Conservation (phyloP, 2,329 filamentous ascomycete genomes). For the Catunica adiposa region DNA sequence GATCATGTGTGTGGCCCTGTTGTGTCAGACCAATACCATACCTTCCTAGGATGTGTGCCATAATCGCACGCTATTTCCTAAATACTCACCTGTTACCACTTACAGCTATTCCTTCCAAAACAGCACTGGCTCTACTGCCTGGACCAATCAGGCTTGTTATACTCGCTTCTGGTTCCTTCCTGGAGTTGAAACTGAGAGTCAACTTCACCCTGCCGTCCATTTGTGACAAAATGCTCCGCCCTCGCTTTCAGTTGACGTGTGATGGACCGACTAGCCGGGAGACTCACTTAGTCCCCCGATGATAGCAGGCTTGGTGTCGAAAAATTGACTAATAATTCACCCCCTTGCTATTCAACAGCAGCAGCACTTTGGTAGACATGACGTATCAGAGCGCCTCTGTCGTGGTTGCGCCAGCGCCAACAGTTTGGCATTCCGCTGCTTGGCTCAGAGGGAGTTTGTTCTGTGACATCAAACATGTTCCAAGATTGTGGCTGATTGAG, state of each 20-base stretch:
- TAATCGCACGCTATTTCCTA: background rate
- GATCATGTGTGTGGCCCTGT: background rate
- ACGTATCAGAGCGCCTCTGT: background rate
- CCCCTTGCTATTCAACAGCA: background rate
- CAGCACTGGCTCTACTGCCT: background rate
- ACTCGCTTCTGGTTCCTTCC: background rate
- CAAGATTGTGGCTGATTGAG: too few relatives aligned
- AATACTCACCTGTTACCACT: background rate
- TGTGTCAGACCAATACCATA: background rate
- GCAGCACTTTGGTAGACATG: background rate
- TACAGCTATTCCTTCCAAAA: background rate
- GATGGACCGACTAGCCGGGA: too few relatives aligned
- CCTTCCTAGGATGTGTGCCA: background rate
- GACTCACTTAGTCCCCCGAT: too few relatives aligned
- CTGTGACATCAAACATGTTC: background rate
- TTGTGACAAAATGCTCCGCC: too few relatives aligned
- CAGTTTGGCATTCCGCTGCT: background rate
- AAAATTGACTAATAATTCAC: too few relatives aligned
- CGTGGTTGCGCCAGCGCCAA: background rate
- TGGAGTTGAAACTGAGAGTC: background rate
- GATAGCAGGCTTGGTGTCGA: too few relatives aligned
- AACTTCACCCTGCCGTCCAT: too few relatives aligned
- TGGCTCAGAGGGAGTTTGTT: background rate
- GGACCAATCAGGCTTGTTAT: background rate
- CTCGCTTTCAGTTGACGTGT: too few relatives aligned